These are phyloP conservation scores for Aspergillus spinulosporus DNA, from an alignment of 2,329 filamentous ascomycete genomes.

Conservation along the genomic window DNA sequence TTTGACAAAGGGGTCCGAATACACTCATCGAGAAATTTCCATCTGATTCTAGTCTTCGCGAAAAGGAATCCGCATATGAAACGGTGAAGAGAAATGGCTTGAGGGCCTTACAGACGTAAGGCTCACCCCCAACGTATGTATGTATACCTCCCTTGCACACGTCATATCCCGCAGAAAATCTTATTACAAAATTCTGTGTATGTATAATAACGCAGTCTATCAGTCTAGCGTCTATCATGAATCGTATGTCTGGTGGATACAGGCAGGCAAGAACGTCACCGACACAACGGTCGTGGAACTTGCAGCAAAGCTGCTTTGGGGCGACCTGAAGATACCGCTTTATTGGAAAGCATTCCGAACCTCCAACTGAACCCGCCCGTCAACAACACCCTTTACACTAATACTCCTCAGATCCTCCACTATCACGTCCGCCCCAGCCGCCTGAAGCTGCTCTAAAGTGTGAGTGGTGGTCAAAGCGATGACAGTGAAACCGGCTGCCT, in stretches of 20 bases:
- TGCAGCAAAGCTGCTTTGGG: not conserved
- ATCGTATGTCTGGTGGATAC: not conserved
- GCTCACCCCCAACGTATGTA: conserved; percentile 1
- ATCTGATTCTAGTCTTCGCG: no score
- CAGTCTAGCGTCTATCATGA: conserved; percentile 12
- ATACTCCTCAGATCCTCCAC: conserved; percentile 77
- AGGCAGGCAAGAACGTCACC: conserved; percentile 5
- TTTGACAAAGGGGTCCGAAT: no score
- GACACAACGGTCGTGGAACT: not conserved
- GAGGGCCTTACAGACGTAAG: conserved; percentile 13
- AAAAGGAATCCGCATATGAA: no score
- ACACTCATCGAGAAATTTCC: no score
- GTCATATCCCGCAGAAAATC: conserved; percentile 8
- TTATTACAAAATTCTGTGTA: conserved; percentile 9
- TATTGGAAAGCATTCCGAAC: conserved; percentile 59
- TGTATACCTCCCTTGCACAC: not conserved
- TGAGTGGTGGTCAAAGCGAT: conserved; percentile 85
- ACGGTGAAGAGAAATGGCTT: not conserved
- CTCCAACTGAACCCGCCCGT: conserved; percentile 65
- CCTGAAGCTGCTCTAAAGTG: conserved; percentile 66
- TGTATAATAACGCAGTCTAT: conserved; percentile 11
- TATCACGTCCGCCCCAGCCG: conserved; percentile 81
- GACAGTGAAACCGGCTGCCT: conserved; percentile 81
- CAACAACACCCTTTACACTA: conserved; percentile 57
- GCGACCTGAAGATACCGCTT: conserved; percentile 5